Evolutionary conservation across 208 protist genomes (phyloP), one percentile per base, ranked within the genome.

Genomic region (Wallacemonas sp.): DNA sequence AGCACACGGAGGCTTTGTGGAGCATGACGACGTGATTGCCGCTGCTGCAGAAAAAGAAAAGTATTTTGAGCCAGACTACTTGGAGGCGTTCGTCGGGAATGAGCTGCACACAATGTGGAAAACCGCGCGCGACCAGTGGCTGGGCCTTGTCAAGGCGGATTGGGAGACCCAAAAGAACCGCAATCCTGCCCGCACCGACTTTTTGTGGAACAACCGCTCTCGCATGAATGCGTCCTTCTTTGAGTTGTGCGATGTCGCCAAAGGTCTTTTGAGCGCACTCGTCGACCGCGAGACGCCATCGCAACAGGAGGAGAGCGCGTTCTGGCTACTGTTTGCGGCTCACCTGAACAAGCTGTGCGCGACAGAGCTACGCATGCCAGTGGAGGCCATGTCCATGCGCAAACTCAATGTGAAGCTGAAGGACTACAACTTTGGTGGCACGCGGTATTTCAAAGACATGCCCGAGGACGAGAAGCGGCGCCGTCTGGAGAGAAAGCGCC

Each of bases 341-440:
- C 84, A 95, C 75, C 62, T 95, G 17, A 66, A 75, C 64, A 27
- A 61, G 4, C 62, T 76, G 2, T 90, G 77, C 60, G 51, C 64
- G 17, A 61, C 74, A 19, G 80, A 88, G 68, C 74, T 92, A 26
- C 30, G 69, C 30, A 91, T 95, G 81, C 87, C 84, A 9, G 22
- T 19, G 2, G 77, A 83, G 11, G 80, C 86, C 15, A 86, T 97
- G 51, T 79, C 86, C 5, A 70, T 97, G 56, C 70, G 58, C 21
- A 97, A 97, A 58, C 72, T 97, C 1, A 95, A 95, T 49, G 84
- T 97, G 6, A 97, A 97, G 70, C 56, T 97, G 38, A 95, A 94
- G 66, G 92, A 97, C 70, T 97, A 84, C 67, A 77, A 79, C 56
- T 95, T 95, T 84, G 92, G 92, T 24, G 90, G 92, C 22, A 94